Base-by-base conservation (phyloP, 2,329 filamentous ascomycete species). In the Curvularia verruculosa region DNA sequence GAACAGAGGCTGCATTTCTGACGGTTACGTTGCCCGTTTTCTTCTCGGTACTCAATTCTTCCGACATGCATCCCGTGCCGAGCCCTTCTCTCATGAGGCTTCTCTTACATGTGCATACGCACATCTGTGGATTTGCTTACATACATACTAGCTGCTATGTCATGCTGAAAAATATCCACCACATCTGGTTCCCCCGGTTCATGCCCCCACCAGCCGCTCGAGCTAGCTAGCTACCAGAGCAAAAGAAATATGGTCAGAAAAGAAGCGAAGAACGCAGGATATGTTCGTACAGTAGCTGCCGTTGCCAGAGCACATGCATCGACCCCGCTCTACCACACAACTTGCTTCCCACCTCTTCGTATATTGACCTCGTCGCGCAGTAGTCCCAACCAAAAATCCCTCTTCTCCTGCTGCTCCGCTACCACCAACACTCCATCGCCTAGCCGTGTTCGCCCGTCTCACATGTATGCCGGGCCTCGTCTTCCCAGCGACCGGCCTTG, bases 381-480 rank as follows among this genome's bases (percentile, higher is more conserved):
- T 36, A 36, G 13, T 13, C 31, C 13, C 13, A n/a, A 36, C 29
- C 29, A 31, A 13, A 13, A n/a, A n/a, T n/a, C 26, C 10, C 26
- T 29, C 26, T 9, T 29, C 26, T 29, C 10, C 7, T 29, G 15
- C 29, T 31, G 26, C 26, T 28, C 26, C 8, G 26, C 26, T 28
- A 8, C 12, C 29, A 15, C 29, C 13, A 29, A 10, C 29, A 31
- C 29, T 12, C 12, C 10, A 4, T 13, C 29, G 13, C 15, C 13
- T 15, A 31, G 29, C 5, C 29, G 5, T 3, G 10, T 36, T 36
- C 15, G 31, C 12, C 6, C 7, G 2, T 28, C 37, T 62, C 41
- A 71, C 65, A 71, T 67, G 15, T 54, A 63, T 9, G 29, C 58
- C 15, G 67, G 57, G n/a, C 67, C 67, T 44, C 64, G 63, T 45